Evolutionary conservation across 169 alveolate species (phyloP), one percentile per base, ranked within the genome.

Genomic region (Eimeria praecox): DNA sequence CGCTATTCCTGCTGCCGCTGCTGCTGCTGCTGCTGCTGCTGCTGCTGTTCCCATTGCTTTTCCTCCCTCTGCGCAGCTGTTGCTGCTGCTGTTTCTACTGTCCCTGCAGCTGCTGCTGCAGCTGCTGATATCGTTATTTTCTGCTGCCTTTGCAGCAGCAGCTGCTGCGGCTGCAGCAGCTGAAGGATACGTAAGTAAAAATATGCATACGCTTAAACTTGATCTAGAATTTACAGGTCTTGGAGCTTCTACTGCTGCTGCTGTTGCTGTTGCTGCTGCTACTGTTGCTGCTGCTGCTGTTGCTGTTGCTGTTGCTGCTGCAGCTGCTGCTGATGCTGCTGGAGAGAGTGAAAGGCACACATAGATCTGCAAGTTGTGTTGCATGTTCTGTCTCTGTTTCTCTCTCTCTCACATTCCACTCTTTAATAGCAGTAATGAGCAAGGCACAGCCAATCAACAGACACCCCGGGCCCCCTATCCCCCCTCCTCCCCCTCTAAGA

Each of bases 401-500:
- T 69, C 44, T 69, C n/a, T 30, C 44, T 69, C 80, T 35, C 38
- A 90, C 33, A 18, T 69, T 59, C 86, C 85, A 54, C 71, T 92
- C 95, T 22, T 78, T 77, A 22, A 78, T 69, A 30, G 86, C 88
- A 33, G 95, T 59, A 71, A 92, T 38, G 3, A 92, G 56, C 1
- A 92, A 44, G 16, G 95, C 80, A 42, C 49, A 35, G 20, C 92
- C 95, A 38, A 92, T 59, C 24, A 92, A 92, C 56, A 40, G 42
- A 20, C 71, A 35, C 27, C 95, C 95, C 5, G 54, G 44, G 54
- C 95, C 75, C 49, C 95, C 95, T 20, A 78, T 92, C 27, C 95
- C 95, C 27, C 95, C 95, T n/a, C 95, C 95, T n/a, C 73, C 95
- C 24, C 95, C 95, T 46, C 86, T 78, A 30, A 92, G 85, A 40